Percentiles rank a stretch among this genome's conserved stretches.
Evolutionary conservation across 1,139 yeast genomes (phyloP).

Genomic region (Taiozyma onychis): DNA sequence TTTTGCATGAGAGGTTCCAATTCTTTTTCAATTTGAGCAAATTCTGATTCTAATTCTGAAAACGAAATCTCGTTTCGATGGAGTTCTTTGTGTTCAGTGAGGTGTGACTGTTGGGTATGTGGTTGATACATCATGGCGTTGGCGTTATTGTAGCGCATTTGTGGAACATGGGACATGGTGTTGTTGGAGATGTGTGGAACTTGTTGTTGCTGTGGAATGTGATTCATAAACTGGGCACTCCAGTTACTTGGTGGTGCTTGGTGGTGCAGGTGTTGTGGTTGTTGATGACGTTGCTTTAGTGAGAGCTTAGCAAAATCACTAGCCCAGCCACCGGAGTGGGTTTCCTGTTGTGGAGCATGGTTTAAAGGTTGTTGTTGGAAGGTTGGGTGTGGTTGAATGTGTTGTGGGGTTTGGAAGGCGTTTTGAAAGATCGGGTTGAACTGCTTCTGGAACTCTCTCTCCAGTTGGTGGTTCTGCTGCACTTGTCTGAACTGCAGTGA

Average conservation of each 20-base stretch:
- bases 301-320: slow-evolving; percentile 11
- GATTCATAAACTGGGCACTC: slow-evolving; percentile 17
- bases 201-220: slow-evolving; percentile 3
- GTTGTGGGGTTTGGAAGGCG: slow-evolving; percentile 5
- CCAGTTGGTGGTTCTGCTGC: slow-evolving; percentile 13
- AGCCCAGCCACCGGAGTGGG: slow-evolving; percentile 12
- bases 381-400: slow-evolving; percentile 2
- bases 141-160: slow-evolving; percentile 2
- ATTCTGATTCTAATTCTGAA: slow-evolving; percentile 7
- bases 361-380: slow-evolving; percentile 4
- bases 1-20: slow-evolving; percentile 7
- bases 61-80: slow-evolving; percentile 11
- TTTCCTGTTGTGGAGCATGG: slow-evolving; percentile 1
- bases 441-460: slow-evolving; percentile 17
- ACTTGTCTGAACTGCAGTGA: slow-evolving; percentile 13
- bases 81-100: slow-evolving; percentile 21
- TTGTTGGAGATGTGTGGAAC: slow-evolving; percentile 2
- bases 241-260: slow-evolving; percentile 7
- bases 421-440: slow-evolving; percentile 12
- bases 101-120: slow-evolving; percentile 6
- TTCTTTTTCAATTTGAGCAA: slow-evolving; percentile 10
- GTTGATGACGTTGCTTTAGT: slow-evolving; percentile 1
- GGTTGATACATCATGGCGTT: background rate
- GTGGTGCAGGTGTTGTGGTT: slow-evolving; percentile 4
- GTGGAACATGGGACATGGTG: background rate